These are phyloP conservation scores for Sequoia sempervirens DNA, from an alignment of 75 land plant genomes.

Conservation along the genomic window DNA sequence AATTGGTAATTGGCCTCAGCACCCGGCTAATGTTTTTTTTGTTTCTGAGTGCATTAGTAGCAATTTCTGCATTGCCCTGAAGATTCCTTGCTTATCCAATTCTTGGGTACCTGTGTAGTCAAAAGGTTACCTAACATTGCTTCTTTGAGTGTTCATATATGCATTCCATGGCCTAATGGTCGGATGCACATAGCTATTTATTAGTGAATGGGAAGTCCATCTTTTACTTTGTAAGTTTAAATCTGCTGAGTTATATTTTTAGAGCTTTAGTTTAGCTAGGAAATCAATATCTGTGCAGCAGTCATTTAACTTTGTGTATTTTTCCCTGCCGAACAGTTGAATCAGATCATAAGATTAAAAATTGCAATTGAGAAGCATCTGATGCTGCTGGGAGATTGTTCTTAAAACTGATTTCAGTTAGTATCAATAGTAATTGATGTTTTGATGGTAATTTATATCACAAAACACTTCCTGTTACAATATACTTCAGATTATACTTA, in stretches of 20 bases:
- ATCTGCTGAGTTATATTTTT: neutral
- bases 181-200: neutral
- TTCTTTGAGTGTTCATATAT: neutral
- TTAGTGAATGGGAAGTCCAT: neutral
- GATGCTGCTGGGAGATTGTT: neutral
- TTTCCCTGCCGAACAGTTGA: neutral
- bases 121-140: neutral
- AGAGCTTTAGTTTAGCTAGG: neutral
- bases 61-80: neutral
- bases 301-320: neutral
- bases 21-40: neutral
- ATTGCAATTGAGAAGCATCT: neutral
- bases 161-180: neutral
- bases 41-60: neutral
- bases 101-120: neutral
- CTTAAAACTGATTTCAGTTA: neutral
- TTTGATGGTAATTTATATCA: neutral
- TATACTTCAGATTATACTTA: neutral
- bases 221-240: neutral
- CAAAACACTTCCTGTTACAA: neutral
- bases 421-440: no score
- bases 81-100: neutral
- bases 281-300: neutral
- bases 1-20: neutral
- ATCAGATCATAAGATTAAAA: neutral